Evolutionary conservation across 2,329 filamentous ascomycete species (phyloP).

Genomic region (Pseudogymnoascus sp.): DNA sequence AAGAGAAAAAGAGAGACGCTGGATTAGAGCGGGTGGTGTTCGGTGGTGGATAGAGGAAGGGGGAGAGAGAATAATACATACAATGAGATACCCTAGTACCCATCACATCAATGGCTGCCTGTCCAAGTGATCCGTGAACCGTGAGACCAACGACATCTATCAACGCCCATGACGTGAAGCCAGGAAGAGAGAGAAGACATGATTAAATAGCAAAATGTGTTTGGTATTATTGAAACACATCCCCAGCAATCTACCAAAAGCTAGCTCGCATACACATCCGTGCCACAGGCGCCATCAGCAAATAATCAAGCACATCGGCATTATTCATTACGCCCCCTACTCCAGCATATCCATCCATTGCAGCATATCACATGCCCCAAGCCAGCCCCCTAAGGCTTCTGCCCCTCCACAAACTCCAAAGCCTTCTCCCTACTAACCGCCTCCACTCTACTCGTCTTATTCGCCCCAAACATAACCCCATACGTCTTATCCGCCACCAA

Average conservation of each 20-base stretch:
- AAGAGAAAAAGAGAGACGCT: neutral
- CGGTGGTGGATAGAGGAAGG: neutral
- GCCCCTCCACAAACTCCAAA: slow-evolving; percentile 87
- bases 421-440: slow-evolving; percentile 83
- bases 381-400: slow-evolving; percentile 34
- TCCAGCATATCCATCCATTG: slow-evolving; percentile 2
- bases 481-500: slow-evolving; percentile 96
- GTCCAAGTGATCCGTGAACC: neutral
- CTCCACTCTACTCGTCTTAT: slow-evolving; percentile 91
- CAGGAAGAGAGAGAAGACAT: neutral
- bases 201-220: neutral
- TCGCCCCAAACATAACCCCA: slow-evolving; percentile 80
- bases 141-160: neutral
- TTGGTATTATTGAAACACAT: neutral
- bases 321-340: neutral
- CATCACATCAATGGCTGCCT: neutral
- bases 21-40: neutral
- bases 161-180: neutral
- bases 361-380: neutral
- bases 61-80: neutral
- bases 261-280: slow-evolving; percentile 3
- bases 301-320: neutral
- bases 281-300: neutral
- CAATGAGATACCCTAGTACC: slow-evolving; percentile 9
- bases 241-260: neutral